Percentiles rank a stretch among this genome's conserved stretches.
Conservation (phyloP, 2,329 filamentous ascomycete genomes). For the Apiospora marii region DNA sequence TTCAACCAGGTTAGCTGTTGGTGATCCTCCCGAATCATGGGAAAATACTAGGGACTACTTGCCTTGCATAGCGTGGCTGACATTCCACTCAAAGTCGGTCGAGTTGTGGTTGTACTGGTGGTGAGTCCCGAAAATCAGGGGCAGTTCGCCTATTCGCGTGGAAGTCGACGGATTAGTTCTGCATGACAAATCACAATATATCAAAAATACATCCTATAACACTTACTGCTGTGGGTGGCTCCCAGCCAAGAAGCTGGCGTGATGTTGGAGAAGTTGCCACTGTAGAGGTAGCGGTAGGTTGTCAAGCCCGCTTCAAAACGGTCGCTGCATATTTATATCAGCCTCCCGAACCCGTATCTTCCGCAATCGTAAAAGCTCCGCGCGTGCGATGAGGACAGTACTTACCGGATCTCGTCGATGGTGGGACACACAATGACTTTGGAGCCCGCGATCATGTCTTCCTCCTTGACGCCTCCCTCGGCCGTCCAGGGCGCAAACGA, state of each 20-base stretch:
- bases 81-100: constrained; percentile 33
- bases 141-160: constrained; percentile 36
- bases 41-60: not conserved
- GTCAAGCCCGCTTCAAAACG: constrained; percentile 36
- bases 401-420: constrained; percentile 1
- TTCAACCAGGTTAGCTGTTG: not conserved
- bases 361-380: not conserved
- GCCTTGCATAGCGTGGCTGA: constrained; percentile 25
- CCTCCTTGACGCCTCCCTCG: constrained; percentile 33
- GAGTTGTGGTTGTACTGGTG: constrained; percentile 34
- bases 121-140: constrained; percentile 40
- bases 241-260: constrained; percentile 49
- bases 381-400: constrained; percentile 32
- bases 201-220: not conserved
- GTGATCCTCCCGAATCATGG: not conserved
- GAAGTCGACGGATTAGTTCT: not conserved
- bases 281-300: constrained; percentile 51
- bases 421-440: constrained; percentile 20
- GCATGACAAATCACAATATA: no score
- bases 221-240: constrained; percentile 32
- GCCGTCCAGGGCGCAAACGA: constrained; percentile 37
- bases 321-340: constrained; percentile 27
- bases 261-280: constrained; percentile 49
- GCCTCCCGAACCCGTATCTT: not conserved
- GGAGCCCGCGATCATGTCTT: constrained; percentile 33